Base-by-base conservation (phyloP, 371 early-diverging fungal genomes). In the Coemansia sp. region DNA sequence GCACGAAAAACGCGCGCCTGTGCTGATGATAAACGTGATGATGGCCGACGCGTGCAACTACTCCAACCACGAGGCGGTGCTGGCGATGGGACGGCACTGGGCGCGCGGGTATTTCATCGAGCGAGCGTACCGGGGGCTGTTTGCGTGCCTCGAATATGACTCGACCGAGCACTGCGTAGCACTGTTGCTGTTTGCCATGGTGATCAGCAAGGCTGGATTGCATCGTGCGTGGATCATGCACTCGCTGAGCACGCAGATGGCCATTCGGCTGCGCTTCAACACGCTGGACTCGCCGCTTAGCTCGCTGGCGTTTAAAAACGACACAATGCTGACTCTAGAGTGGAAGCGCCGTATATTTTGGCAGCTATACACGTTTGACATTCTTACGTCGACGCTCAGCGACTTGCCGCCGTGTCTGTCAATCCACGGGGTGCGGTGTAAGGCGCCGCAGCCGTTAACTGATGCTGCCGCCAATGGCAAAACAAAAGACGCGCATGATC, bases 301-400 rank as follows among this genome's bases (percentile, higher is more conserved):
- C 51, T 37, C 59, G 12, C 66, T 21, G n/a, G 59, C 66, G 4
- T 77, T 77, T 51, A 53, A 37, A 9, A 44, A 48, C 51, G 75
- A 77, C 63, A 33, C 65, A 16, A 56, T 51, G 50, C 18, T 65
- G 55, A 55, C 28, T 2, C 75, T 44, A 59, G 78, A 77, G 57
- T 77, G 78, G 78, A 77, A 77, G 63, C 65, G 78, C 2, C 77
- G 78, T 6, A 77, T 77, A 63, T 77, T 77, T 14, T 77, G 78
- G 78, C 78, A 77, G 65, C 60, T 77, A 26, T 77, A 63, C 60
- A 65, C 65, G 9, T 65, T 65, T 26, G 78, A 77, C 25, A 23
- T 75, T 11, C 62, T 75, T 52, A 54, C 75, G 4, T 57, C 64
- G 25, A 66, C 78, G 51, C 55, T 74, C 21, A 54, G 77, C 65